phyloP scores from a whole-genome alignment of 768 basidiomycete species.

The Boletus sensibilis region DNA sequence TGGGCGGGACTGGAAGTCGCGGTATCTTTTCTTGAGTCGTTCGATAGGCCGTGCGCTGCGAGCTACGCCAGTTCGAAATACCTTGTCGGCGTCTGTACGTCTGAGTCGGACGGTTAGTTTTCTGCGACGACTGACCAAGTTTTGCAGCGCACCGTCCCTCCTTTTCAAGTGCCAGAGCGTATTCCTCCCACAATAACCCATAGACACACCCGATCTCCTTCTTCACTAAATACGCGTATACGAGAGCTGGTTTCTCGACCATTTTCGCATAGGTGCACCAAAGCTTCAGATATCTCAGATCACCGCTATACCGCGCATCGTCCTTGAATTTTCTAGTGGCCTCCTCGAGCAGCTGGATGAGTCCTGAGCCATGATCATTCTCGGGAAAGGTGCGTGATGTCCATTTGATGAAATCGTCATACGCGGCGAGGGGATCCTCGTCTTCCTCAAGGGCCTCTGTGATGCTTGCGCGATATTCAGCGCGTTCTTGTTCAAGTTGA shows the following conservation, averaged over 20 bases:
- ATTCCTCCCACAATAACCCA: slow-evolving; percentile 87
- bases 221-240: slow-evolving; percentile 71
- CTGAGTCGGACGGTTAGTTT: slow-evolving; percentile 39
- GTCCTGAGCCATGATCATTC: slow-evolving; percentile 64
- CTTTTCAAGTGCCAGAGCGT: slow-evolving; percentile 75
- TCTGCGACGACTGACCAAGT: slow-evolving; percentile 1
- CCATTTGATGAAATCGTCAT: slow-evolving; percentile 88
- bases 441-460: slow-evolving; percentile 62
- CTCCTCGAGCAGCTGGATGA: slow-evolving; percentile 80
- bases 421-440: slow-evolving; percentile 84
- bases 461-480: slow-evolving; percentile 40
- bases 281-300: slow-evolving; percentile 86
- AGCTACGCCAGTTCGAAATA: slow-evolving; percentile 81
- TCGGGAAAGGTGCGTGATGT: slow-evolving; percentile 78
- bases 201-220: slow-evolving; percentile 75
- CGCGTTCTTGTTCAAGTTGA: slow-evolving; percentile 32
- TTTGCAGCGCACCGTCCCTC: slow-evolving; percentile 62
- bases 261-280: slow-evolving; percentile 88
- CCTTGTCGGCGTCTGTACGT: slow-evolving; percentile 70
- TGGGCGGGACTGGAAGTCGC: slow-evolving; percentile 68
- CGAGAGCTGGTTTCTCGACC: slow-evolving; percentile 65
- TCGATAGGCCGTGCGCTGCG: slow-evolving; percentile 80
- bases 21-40: slow-evolving; percentile 76
- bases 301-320: slow-evolving; percentile 82
- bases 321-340: slow-evolving; percentile 78